Base-by-base conservation (phyloP, 1,284 basidiomycete genomes). In the Leccinum ponderosum region DNA sequence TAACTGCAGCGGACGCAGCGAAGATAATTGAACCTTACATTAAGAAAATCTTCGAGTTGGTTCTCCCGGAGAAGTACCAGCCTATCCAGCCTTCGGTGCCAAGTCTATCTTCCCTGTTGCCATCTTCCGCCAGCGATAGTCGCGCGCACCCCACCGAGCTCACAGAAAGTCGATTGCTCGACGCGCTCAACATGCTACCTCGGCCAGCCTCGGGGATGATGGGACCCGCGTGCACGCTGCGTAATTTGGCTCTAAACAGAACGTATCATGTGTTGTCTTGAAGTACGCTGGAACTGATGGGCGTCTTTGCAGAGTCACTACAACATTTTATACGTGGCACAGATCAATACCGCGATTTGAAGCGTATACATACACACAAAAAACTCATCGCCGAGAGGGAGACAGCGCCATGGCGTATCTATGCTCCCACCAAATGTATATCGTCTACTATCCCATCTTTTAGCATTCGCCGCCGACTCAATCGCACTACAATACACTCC, bases 201-300 rank as follows among this genome's bases (percentile, higher is more conserved):
- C 54, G 2, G 11, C 60, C 60, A 27, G 52, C 69, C n/a, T 70
- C 71, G 3, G 51, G 52, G 63, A 69, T 70, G 64, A 8, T 73
- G 52, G 69, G 71, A 29, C 71, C 66, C 0, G 58, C 64, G 29
- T 73, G 63, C 33, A 68, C 71, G 3, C 31, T 70, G 25, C 66
- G 59, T 22, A 60, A 58, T 17, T 44, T 70, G 22, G 68, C 57
- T 8, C 66, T 58, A 33, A 58, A 63, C 6, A 25, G 68, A 29
- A 31, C 17, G 51, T 61, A 68, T 57, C 2, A 33, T 48, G 0
- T 47, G 6, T 6, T 5, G 0, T 11, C 2, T 29, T 31, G 51
- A n/a, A 11, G 17, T 9, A 11, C n/a, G 1, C 14, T 20, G 11
- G 2, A 27, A 29, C 52, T 65, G 20, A 65, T 5, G 71, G 17